phyloP scores from a whole-genome alignment of 768 basidiomycete species.

The Chalciporus pseudorubinellus region DNA sequence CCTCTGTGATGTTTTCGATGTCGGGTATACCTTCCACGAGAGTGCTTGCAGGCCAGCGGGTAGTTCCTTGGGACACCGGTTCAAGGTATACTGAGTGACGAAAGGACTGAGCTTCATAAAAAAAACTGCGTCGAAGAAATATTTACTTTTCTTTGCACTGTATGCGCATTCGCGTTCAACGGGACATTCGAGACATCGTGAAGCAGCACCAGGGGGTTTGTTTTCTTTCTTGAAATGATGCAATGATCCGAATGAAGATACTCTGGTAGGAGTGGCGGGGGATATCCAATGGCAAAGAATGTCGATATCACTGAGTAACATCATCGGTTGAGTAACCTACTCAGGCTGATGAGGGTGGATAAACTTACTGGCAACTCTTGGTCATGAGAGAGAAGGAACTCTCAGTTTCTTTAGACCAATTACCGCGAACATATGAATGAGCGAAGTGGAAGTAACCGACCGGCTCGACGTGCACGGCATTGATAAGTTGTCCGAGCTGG shows the following conservation, averaged over 20 bases:
- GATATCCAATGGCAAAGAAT: slow-evolving; percentile 76
- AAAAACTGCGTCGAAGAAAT: neutral
- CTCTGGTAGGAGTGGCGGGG: slow-evolving; percentile 59
- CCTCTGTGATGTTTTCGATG: slow-evolving; percentile 79
- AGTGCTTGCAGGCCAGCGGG: slow-evolving; percentile 61
- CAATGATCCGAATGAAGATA: slow-evolving; percentile 86
- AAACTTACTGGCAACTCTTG: slow-evolving; percentile 82
- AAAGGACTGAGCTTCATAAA: neutral
- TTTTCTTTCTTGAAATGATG: slow-evolving; percentile 72
- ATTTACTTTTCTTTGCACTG: slow-evolving; percentile 79
- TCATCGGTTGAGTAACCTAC: slow-evolving; percentile 1
- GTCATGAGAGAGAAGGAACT: slow-evolving; percentile 85
- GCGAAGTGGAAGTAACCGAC: slow-evolving; percentile 88
- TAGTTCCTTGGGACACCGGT: slow-evolving; percentile 49
- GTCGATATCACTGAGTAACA: slow-evolving; percentile 69
- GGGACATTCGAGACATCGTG: slow-evolving; percentile 75
- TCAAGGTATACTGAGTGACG: slow-evolving; percentile 70
- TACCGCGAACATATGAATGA: slow-evolving; percentile 84
- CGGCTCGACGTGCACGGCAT: slow-evolving; percentile 82
- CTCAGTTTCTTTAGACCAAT: slow-evolving; percentile 67
- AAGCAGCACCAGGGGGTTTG: slow-evolving; percentile 70
- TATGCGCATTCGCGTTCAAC: slow-evolving; percentile 74
- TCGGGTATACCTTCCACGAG: slow-evolving; percentile 82
- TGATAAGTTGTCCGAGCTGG: slow-evolving; percentile 72
- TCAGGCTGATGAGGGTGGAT: neutral